Percentiles rank a stretch among this genome's conserved stretches.
Evolutionary conservation across 805 yeast genomes (phyloP).

Genomic region (Barnettozyma wickerhamii): DNA sequence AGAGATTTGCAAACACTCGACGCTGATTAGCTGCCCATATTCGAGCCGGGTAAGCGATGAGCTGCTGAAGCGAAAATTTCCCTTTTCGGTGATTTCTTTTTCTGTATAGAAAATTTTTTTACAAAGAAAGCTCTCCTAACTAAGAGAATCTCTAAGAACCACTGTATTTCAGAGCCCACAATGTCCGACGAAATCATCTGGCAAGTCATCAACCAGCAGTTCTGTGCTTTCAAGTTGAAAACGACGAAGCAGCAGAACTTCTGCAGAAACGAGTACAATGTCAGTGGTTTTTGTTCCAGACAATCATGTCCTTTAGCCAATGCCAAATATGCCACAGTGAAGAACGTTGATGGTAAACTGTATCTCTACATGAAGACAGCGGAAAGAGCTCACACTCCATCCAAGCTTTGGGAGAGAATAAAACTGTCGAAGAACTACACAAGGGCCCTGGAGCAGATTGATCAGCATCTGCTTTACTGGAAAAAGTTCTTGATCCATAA

Average conservation of each 20-base stretch:
- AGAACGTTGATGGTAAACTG: slow-evolving; percentile 71
- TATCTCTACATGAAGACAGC: slow-evolving; percentile 95
- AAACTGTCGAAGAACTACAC: slow-evolving; percentile 84
- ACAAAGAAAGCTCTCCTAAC: not conserved
- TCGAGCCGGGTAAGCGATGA: slow-evolving; percentile 7
- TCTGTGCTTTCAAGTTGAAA: slow-evolving; percentile 90
- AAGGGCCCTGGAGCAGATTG: slow-evolving; percentile 84
- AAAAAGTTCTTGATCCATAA: slow-evolving; percentile 85
- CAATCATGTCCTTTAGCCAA: slow-evolving; percentile 96
- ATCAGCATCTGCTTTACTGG: slow-evolving; percentile 87
- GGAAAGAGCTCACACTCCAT: slow-evolving; percentile 95
- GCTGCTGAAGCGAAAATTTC: slow-evolving; percentile 6
- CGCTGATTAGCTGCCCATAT: not conserved
- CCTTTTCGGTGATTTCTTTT: not conserved
- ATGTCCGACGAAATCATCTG: slow-evolving; percentile 64
- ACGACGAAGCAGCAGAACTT: slow-evolving; percentile 87
- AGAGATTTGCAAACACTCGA: too few species aligned
- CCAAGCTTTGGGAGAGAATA: slow-evolving; percentile 92
- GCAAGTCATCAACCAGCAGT: slow-evolving; percentile 94
- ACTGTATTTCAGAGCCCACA: not conserved
- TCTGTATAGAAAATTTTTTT: slow-evolving; percentile 2
- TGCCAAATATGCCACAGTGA: slow-evolving; percentile 84
- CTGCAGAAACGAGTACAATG: slow-evolving; percentile 95
- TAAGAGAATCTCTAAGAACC: not conserved
- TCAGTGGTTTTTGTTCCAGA: slow-evolving; percentile 88